phyloP scores from a whole-genome alignment of 345 rosid species.

The Brassica rapa region DNA sequence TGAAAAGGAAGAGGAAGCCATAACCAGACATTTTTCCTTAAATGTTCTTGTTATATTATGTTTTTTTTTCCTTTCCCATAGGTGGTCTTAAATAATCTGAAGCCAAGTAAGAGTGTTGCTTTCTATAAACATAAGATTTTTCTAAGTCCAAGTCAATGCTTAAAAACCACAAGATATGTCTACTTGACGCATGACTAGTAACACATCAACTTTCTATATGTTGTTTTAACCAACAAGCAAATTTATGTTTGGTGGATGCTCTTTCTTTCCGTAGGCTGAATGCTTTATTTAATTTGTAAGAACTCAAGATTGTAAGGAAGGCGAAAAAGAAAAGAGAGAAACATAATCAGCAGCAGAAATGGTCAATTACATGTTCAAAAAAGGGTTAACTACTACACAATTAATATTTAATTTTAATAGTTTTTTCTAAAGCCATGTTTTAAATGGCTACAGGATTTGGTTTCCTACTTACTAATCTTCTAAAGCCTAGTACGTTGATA shows the following conservation, averaged over 20 bases:
- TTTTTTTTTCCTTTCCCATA: too few relatives aligned
- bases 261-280: not conserved
- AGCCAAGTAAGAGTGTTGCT: not conserved
- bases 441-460: not conserved
- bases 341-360: not conserved
- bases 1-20: constrained; percentile 11
- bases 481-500: not conserved
- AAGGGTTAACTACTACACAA: too few relatives aligned
- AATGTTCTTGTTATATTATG: not conserved
- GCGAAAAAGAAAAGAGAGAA: not conserved
- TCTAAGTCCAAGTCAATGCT: constrained; percentile 23
- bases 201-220: not conserved
- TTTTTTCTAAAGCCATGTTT: not conserved
- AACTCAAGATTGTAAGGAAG: not conserved
- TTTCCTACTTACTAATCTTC: not conserved
- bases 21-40: constrained; percentile 9
- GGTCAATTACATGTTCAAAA: not conserved
- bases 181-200: not conserved
- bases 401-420: not conserved
- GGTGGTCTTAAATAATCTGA: not conserved
- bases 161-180: not conserved
- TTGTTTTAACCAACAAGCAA: not conserved
- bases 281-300: not conserved
- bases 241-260: not conserved
- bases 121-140: not conserved